These are phyloP conservation scores for Mimosa bimucronata DNA, from an alignment of 306 rosid species.

Conservation along the genomic window DNA sequence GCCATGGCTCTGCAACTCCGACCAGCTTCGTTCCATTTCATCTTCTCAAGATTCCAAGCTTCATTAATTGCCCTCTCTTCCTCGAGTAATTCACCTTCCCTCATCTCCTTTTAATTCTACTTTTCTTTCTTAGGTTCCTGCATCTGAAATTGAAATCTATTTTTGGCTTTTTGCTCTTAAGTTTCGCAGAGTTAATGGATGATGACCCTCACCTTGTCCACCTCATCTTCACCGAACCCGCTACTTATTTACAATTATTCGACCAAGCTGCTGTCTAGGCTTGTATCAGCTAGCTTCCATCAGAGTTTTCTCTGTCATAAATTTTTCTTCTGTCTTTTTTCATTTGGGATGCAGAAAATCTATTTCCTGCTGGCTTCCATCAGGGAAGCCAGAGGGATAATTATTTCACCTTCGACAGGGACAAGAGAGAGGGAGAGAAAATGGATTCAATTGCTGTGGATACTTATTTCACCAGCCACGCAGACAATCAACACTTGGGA, in stretches of 20 bases:
- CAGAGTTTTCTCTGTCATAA: neutral
- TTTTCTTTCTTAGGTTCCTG: neutral
- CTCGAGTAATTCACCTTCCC: slow-evolving; percentile 51
- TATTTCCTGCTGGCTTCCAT: too few relatives aligned
- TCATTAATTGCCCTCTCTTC: slow-evolving; percentile 73
- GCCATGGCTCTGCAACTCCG: too few relatives aligned
- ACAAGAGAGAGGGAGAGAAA: too few relatives aligned
- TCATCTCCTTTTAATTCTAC: neutral
- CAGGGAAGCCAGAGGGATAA: too few relatives aligned
- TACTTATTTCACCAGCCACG: too few relatives aligned
- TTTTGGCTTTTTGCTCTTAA: slow-evolving; percentile 6
- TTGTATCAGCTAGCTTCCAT: slow-evolving; percentile 47
- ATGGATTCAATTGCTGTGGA: too few relatives aligned
- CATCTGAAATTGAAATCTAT: neutral
- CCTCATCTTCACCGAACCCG: slow-evolving; percentile 68
- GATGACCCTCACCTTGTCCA: slow-evolving; percentile 63
- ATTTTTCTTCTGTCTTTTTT: neutral
- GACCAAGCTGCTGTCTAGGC: slow-evolving; percentile 86
- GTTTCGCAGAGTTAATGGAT: slow-evolving; percentile 80
- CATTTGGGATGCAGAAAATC: too few relatives aligned
- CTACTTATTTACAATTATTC: slow-evolving; percentile 55
- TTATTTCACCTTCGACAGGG: too few relatives aligned
- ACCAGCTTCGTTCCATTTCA: slow-evolving; percentile 63
- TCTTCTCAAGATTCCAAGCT: slow-evolving; percentile 68
- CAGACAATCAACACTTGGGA: too few relatives aligned